These are phyloP conservation scores for Baorangia bicolor DNA, from an alignment of 768 basidiomycete species.

Conservation along the genomic window DNA sequence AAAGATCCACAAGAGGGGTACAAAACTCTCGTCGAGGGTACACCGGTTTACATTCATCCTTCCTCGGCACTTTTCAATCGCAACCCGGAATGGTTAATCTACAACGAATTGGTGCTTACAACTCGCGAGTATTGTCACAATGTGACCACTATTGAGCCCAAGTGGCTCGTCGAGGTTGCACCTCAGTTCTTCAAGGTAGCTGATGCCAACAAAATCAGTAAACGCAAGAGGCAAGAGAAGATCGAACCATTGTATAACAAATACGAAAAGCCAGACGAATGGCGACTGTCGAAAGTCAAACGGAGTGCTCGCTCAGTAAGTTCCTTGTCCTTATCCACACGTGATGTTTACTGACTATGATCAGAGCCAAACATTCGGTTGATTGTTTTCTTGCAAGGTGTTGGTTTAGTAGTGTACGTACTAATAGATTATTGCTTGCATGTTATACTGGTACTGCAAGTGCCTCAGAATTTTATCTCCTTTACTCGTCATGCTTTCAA, in stretches of 20 bases:
- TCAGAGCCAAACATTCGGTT: conserved; percentile 91
- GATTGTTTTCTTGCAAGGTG: conserved; percentile 14
- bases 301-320: conserved; percentile 79
- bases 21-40: conserved; percentile 95
- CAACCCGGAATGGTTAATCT: conserved; percentile 93
- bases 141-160: conserved; percentile 94
- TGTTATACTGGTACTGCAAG: neutral
- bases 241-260: conserved; percentile 96
- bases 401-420: conserved; percentile 12
- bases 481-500: neutral
- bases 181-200: conserved; percentile 99
- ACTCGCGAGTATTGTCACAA: conserved; percentile 95
- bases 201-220: conserved; percentile 96
- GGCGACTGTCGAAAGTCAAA: conserved; percentile 92
- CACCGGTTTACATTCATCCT: conserved; percentile 98
- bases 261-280: conserved; percentile 92
- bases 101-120: conserved; percentile 94
- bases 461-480: neutral
- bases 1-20: conserved; percentile 98
- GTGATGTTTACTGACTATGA: conserved; percentile 11
- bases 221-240: conserved; percentile 94
- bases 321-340: conserved; percentile 21
- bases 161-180: conserved; percentile 97
- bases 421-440: conserved; percentile 6
- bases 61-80: conserved; percentile 97